A percentile compares a stretch with the other conserved stretches of the same genome.
Conservation (phyloP, 129 eudicot genomes). For the Tagetes erecta region DNA sequence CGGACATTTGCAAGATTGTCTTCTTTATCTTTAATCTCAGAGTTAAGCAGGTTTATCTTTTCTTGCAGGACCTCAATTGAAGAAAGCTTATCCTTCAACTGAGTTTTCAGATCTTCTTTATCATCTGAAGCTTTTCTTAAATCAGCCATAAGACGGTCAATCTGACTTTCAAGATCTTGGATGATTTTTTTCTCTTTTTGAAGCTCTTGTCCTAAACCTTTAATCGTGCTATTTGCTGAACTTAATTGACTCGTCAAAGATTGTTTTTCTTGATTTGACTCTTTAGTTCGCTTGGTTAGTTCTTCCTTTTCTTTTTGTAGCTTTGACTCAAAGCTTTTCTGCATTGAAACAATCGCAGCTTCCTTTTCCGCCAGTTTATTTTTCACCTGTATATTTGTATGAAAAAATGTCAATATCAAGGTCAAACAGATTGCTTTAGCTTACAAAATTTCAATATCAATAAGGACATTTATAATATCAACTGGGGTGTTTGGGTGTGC, state of each 20-base stretch:
- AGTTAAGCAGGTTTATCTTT: conserved; percentile 49
- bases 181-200: conserved; percentile 50
- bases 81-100: conserved; percentile 55
- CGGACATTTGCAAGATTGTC: conserved; percentile 39
- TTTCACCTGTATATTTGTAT: conserved; percentile 47
- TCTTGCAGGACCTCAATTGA: conserved; percentile 58
- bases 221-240: conserved; percentile 57
- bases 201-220: conserved; percentile 58
- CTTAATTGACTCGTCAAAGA: conserved; percentile 57
- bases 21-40: conserved; percentile 70
- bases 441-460: background rate
- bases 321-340: conserved; percentile 54
- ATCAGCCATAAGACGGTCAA: conserved; percentile 43
- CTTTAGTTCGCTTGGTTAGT: conserved; percentile 40
- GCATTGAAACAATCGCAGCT: conserved; percentile 58
- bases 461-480: background rate
- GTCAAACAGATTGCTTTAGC: conserved; percentile 16
- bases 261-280: conserved; percentile 59
- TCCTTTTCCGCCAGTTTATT: conserved; percentile 59
- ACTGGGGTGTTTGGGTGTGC: background rate
- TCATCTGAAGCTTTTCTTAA: conserved; percentile 50
- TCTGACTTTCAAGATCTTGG: conserved; percentile 48
- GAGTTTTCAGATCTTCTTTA: conserved; percentile 53
- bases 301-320: conserved; percentile 57
- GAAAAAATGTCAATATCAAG: conserved; percentile 11